Percentiles rank a stretch among this genome's conserved stretches.
phyloP scores from a whole-genome alignment of 169 alveolate genomes.

The Theileria parva region DNA sequence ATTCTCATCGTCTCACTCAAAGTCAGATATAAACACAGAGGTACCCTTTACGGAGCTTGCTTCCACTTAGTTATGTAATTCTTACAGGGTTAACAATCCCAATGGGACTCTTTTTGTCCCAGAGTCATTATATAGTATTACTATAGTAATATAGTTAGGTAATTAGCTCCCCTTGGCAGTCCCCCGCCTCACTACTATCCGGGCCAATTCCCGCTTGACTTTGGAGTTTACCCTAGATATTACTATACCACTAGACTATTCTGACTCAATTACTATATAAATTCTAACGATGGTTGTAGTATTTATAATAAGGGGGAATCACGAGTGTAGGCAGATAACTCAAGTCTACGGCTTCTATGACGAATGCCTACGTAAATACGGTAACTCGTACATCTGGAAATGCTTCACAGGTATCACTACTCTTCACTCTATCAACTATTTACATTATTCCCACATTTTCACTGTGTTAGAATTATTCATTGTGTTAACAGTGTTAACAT shows the following conservation, averaged over 20 bases:
- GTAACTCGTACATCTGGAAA: slow-evolving; percentile 93
- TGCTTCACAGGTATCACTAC: slow-evolving; percentile 82
- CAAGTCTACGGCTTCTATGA: slow-evolving; percentile 97
- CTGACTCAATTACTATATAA: too few species aligned
- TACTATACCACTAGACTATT: too few species aligned
- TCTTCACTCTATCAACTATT: neutral
- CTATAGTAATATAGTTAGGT: neutral
- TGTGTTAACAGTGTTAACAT: too few species aligned
- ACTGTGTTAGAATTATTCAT: too few species aligned
- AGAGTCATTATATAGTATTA: too few species aligned
- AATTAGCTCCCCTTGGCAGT: neutral
- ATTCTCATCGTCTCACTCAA: slow-evolving; percentile 89
- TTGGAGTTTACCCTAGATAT: neutral
- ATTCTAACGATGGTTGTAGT: slow-evolving; percentile 57
- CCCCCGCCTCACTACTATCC: too few species aligned
- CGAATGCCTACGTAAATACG: slow-evolving; percentile 96
- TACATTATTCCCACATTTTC: too few species aligned
- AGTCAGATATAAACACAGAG: slow-evolving; percentile 87
- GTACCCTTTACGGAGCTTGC: slow-evolving; percentile 18
- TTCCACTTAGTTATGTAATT: too few species aligned
- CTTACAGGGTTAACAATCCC: too few species aligned
- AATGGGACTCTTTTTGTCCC: too few species aligned
- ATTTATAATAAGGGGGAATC: slow-evolving; percentile 95
- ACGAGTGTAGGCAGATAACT: slow-evolving; percentile 94
- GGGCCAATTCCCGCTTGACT: neutral